These are phyloP conservation scores for Rehmannia glutinosa DNA, from an alignment of 257 asterid species.

Conservation along the genomic window DNA sequence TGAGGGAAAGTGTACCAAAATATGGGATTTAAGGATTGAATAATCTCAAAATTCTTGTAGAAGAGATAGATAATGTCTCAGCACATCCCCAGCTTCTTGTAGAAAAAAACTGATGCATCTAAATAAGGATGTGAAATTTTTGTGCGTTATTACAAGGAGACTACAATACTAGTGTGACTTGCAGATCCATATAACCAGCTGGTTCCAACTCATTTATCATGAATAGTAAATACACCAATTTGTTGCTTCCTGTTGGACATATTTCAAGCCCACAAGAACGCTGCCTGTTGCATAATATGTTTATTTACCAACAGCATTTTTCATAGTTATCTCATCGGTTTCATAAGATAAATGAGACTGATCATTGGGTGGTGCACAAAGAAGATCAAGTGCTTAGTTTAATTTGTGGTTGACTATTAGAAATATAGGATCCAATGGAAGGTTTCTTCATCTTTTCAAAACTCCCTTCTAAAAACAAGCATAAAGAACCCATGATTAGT, in stretches of 20 bases:
- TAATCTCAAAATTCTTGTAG: neutral
- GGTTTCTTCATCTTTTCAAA: constrained; percentile 9
- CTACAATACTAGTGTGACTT: neutral
- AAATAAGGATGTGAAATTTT: neutral
- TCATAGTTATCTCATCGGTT: neutral
- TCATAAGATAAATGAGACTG: constrained; percentile 5
- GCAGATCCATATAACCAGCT: neutral
- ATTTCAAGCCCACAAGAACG: neutral
- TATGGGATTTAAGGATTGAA: neutral
- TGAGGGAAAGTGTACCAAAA: neutral
- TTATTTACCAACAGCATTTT: neutral
- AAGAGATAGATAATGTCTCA: constrained; percentile 10
- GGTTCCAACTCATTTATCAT: constrained; percentile 1
- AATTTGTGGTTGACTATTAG: neutral
- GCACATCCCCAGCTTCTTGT: neutral
- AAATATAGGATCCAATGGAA: neutral
- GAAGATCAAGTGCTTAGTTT: neutral
- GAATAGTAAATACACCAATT: neutral
- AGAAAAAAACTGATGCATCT: neutral
- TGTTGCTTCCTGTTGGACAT: neutral
- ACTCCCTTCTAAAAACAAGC: neutral
- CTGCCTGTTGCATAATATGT: neutral
- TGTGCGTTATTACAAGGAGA: neutral
- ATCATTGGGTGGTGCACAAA: neutral
- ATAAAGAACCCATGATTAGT: neutral